Evolutionary conservation across 1,284 basidiomycete genomes (phyloP), one percentile per base, ranked within the genome.

Genomic region (Papiliotrema terrestris): DNA sequence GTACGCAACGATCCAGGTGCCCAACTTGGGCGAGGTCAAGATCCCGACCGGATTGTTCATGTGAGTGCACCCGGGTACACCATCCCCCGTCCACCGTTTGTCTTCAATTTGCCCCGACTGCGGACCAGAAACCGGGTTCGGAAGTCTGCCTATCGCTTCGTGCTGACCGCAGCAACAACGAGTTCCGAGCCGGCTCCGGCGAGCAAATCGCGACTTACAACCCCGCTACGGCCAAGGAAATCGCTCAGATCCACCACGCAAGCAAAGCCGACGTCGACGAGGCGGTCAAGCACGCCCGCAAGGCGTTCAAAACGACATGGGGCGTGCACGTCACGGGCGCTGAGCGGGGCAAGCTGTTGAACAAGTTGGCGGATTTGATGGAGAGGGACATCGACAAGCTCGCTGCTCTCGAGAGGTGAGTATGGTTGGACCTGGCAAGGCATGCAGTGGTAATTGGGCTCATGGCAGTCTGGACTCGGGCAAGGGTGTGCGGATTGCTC

Each of bases 291-390:
- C 88, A 89, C 17, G 92, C 92, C 29, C 83, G 91, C 60, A 79
- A 83, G 51, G 72, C 92, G 2, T 91, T 90, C 80, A 84, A 86
- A 56, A 89, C 86, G 8, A 86, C 87, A 35, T 96, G 92, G 92
- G 93, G 93, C n/a, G 87, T 87, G 74, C 89, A 91, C 63, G 83
- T 89, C 54, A 85, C 88, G 15, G 89, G 88, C 35, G 83, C 86
- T 52, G 86, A 93, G 76, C 84, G 94, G 51, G 85, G 89, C 25
- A 83, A 83, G 61, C 63, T 93, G 45, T 78, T 96, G 47, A 83
- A 87, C 78, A 89, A 87, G 72, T 84, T 97, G 42, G 95, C 94
- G 39, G 91, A 96, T 72, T 81, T 95, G 60, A 90, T 98, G 62
- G 94, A 98, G 77, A 81, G 86, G 62, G 86, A 96, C 73, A 80